phyloP scores from a whole-genome alignment of 2,329 filamentous ascomycete species.

The Colletotrichum zoysiae region DNA sequence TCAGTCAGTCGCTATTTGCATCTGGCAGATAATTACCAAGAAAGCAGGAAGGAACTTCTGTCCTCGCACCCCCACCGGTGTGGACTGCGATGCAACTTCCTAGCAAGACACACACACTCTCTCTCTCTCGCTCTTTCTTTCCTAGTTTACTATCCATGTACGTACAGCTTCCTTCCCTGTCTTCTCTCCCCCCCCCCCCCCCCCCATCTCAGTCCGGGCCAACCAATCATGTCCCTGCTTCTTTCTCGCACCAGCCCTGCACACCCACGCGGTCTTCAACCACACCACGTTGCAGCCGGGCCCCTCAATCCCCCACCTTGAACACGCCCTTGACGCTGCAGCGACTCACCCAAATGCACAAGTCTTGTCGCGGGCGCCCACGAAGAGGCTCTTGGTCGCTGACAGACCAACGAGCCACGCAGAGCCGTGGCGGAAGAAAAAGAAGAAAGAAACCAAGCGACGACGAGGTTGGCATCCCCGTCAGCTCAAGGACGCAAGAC shows the following conservation, averaged over 20 bases:
- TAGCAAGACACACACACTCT: not conserved
- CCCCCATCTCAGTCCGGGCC: constrained; percentile 21
- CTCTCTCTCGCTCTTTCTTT: not conserved
- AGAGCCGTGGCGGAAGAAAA: not conserved
- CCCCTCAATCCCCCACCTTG: constrained; percentile 25
- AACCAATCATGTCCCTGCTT: constrained; percentile 17
- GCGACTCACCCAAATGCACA: not conserved
- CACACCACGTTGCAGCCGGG: constrained; percentile 26
- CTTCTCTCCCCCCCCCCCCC: not conserved
- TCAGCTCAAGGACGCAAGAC: not conserved
- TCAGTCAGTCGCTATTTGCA: not conserved
- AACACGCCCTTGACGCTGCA: constrained; percentile 40
- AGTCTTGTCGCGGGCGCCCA: constrained; percentile 2
- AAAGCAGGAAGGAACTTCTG: not conserved
- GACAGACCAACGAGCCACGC: not conserved
- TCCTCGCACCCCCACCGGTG: not conserved
- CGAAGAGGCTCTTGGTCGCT: constrained; percentile 18
- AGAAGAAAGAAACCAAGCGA: constrained; percentile 10
- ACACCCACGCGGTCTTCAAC: constrained; percentile 35
- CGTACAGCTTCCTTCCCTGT: not conserved
- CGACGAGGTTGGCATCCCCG: constrained; percentile 14
- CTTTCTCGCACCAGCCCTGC: not conserved
- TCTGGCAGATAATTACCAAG: not conserved
- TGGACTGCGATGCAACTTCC: constrained; percentile 1
- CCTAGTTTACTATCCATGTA: not conserved